Base-by-base conservation (phyloP, 73 alveolate genomes). In the Effrenium voratum region DNA sequence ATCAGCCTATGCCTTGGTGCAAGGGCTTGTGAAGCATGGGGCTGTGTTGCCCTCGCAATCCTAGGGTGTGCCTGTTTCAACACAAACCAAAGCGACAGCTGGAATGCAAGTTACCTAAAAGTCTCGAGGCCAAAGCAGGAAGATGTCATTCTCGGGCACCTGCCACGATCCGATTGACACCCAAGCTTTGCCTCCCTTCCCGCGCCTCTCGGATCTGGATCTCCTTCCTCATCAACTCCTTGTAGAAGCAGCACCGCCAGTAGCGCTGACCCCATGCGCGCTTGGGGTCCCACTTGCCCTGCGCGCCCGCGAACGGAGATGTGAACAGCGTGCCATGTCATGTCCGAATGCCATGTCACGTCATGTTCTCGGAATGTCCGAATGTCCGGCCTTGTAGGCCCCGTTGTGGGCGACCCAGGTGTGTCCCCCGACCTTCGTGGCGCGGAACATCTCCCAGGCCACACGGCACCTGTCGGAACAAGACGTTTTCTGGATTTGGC, bases 381-480 rank as follows among this genome's bases (percentile, higher is more conserved):
- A 16, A 6, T 34, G 44, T n/a, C 8, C 82, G 3, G 81, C 82
- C 82, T 72, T 15, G 82, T 72, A 72, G 28, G 36, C 82, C 30
- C 82, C 47, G 46, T 72, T 72, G 82, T 72, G 82, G 19, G 82
- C 82, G 1, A 72, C 49, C 82, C 82, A 72, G 82, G 82, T 72
- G 82, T 72, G 47, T 72, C 82, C 82, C 8, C 82, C 82, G 26
- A 72, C 49, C 1, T 45, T 47, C 3, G 82, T 72, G 49, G 49
- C 82, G 5, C 82, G 82, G 82, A 72, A 72, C 82, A 72, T 72
- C 82, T 72, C 82, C 46, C 82, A 34, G 46, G 49, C 46, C n/a
- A 72, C 82, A 8, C 82, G 82, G 82, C 82, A 72, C 82, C 82
- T n/a, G n/a, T n/a, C n/a, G n/a, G n/a, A n/a, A n/a, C n/a, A n/a